These are phyloP conservation scores for Pseudogymnoascus sp. DNA, from an alignment of 2,329 filamentous ascomycete species.

Conservation along the genomic window DNA sequence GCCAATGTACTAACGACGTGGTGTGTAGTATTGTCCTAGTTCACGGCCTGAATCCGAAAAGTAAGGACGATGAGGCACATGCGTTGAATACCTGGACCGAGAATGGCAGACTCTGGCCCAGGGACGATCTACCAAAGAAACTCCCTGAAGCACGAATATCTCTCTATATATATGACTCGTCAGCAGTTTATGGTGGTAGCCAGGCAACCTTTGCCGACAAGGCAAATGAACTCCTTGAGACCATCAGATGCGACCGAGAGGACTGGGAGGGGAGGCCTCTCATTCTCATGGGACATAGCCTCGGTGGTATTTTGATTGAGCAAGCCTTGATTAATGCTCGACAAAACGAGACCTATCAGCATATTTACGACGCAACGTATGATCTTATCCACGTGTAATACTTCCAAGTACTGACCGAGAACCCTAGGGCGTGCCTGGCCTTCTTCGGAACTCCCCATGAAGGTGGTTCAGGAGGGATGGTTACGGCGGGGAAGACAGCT, in stretches of 20 bases:
- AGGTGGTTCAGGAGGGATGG: constrained; percentile 14
- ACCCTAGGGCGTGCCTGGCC: constrained; percentile 17
- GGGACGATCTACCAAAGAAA: constrained; percentile 19
- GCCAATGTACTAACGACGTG: not conserved
- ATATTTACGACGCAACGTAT: not conserved
- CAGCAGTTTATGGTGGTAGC: constrained; percentile 17
- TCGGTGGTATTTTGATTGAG: constrained; percentile 23
- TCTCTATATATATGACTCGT: constrained; percentile 22
- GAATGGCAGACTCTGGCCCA: constrained; percentile 22
- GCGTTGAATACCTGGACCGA: constrained; percentile 24
- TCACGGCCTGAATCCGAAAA: constrained; percentile 22
- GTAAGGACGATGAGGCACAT: constrained; percentile 18
- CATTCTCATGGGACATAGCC: constrained; percentile 19
- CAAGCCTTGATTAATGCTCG: constrained; percentile 25
- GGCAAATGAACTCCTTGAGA: constrained; percentile 21
- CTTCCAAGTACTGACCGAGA: constrained; percentile 13
- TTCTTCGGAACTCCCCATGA: constrained; percentile 26
- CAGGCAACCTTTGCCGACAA: constrained; percentile 18
- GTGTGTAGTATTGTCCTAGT: constrained; percentile 20
- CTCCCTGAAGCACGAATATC: constrained; percentile 23
- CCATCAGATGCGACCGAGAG: constrained; percentile 15
- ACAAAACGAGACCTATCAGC: constrained; percentile 18
- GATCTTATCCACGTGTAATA: not conserved
- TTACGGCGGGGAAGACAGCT: constrained; percentile 17
- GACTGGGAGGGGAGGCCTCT: constrained; percentile 15